Conservation (phyloP, 176 grass and related monocot species). For the Poa pratensis region DNA sequence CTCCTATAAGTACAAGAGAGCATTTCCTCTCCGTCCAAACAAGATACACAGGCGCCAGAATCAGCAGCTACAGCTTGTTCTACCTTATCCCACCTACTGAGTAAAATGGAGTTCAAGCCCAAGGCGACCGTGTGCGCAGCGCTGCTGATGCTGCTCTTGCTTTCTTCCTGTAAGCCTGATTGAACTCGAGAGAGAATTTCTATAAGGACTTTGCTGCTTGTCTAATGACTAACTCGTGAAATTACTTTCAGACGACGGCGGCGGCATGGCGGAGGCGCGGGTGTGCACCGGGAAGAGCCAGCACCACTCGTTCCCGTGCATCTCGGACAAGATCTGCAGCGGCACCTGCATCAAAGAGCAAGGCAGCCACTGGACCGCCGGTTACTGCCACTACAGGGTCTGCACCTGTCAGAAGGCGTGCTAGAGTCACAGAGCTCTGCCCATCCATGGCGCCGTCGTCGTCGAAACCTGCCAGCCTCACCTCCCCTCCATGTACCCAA, state of each 20-base stretch:
- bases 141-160: slow-evolving; percentile 43
- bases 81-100: too few relatives aligned
- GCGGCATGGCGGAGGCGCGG: slow-evolving; percentile 36
- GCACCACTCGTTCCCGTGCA: slow-evolving; percentile 36
- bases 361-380: slow-evolving; percentile 39
- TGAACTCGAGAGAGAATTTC: too few relatives aligned
- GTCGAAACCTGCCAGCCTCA: background rate
- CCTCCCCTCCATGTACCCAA: background rate
- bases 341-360: background rate
- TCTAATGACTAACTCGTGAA: background rate
- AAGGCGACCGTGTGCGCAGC: slow-evolving; percentile 15
- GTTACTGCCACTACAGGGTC: background rate
- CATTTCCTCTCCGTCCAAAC: background rate
- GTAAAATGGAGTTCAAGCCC: slow-evolving; percentile 31
- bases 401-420: slow-evolving; percentile 47
- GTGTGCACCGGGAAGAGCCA: slow-evolving; percentile 52
- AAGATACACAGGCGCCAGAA: background rate
- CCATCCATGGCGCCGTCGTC: background rate
- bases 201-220: background rate
- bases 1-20: slow-evolving; percentile 13
- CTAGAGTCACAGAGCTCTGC: slow-evolving; percentile 14
- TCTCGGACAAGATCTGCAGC: slow-evolving; percentile 39
- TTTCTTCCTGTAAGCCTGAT: background rate
- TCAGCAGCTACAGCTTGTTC: background rate
- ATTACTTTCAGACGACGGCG: background rate